Conservation (phyloP, 2,329 filamentous ascomycete genomes). For the Orbilia javanica region DNA sequence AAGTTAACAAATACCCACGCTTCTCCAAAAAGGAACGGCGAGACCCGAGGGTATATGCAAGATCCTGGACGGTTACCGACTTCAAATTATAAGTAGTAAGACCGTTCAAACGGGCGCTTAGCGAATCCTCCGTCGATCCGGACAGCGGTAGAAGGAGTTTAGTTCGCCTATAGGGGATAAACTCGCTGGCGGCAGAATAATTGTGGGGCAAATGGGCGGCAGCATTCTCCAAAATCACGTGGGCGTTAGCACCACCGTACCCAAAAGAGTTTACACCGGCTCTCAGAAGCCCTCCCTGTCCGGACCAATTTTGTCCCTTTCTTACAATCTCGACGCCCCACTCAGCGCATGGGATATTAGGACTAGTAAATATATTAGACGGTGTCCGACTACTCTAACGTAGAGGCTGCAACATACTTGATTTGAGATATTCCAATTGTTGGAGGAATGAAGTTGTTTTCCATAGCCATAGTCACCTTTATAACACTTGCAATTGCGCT, state of each 20-base stretch:
- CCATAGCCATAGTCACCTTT: constrained; percentile 31
- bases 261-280: constrained; percentile 63
- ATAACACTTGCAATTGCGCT: constrained; percentile 33
- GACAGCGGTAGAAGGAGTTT: constrained; percentile 31
- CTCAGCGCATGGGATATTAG: constrained; percentile 15
- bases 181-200: constrained; percentile 12
- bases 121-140: constrained; percentile 12
- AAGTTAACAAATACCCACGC: constrained; percentile 29
- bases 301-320: constrained; percentile 21
- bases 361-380: background rate
- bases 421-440: constrained; percentile 22
- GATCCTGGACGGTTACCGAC: constrained; percentile 3
- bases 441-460: constrained; percentile 36
- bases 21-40: constrained; percentile 24
- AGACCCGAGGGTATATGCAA: constrained; percentile 20
- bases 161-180: background rate
- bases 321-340: constrained; percentile 25
- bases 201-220: background rate
- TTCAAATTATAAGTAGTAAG: constrained; percentile 9
- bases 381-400: background rate
- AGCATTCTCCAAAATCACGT: constrained; percentile 40
- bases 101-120: background rate
- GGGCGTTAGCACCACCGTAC: constrained; percentile 60
- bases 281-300: background rate
- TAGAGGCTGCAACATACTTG: constrained; percentile 4